Base-by-base conservation (phyloP, 2,329 filamentous ascomycete genomes). In the Sarocladium brachiariae region DNA sequence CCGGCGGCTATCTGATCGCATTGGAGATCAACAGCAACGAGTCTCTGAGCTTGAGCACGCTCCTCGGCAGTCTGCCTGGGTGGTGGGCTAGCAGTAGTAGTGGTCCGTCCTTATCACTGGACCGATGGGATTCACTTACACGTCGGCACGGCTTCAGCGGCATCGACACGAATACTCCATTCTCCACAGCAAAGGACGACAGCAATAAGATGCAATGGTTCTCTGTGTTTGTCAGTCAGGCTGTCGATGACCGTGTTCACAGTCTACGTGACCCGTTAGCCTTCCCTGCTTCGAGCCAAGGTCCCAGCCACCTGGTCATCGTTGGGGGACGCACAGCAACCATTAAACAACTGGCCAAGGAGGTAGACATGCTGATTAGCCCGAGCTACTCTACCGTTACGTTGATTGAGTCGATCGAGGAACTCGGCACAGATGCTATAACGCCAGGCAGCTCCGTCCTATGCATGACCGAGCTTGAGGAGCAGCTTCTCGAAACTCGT, bases 401-500 rank as follows among this genome's bases (percentile, higher is more conserved):
- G 16, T n/a, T 25, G 13, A 3, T 49, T 13, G 24, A 23, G 4
- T 34, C 25, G 25, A 19, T 49, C 3, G 46, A 49, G 21, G 46
- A 49, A 18, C 46, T 49, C 24, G 19, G 7, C 24, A 21, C 19
- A 2, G 14, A 16, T 4, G 50, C 25, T 6, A 30, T 51, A 16
- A 21, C 18, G 2, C 30, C 31, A 3, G 21, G 25, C 24, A 50
- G 48, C 34, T 59, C 59, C 7, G 37, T 64, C 1, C 46, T 62
- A 2, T 53, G 23, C 10, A 38, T 53, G 5, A 25, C 43, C 2
- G 51, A 53, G 33, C 49, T 53, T 11, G 56, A 59, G 14, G 48
- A 55, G 48, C 49, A 51, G 7, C 58, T 67, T 21, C 55, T 65
- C n/a, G 59, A 61, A 5, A 64, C 66, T 24, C 60, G 75, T 23